These are phyloP conservation scores for Yamadazyma tumulicola DNA, from an alignment of 805 yeast genomes.

Conservation along the genomic window DNA sequence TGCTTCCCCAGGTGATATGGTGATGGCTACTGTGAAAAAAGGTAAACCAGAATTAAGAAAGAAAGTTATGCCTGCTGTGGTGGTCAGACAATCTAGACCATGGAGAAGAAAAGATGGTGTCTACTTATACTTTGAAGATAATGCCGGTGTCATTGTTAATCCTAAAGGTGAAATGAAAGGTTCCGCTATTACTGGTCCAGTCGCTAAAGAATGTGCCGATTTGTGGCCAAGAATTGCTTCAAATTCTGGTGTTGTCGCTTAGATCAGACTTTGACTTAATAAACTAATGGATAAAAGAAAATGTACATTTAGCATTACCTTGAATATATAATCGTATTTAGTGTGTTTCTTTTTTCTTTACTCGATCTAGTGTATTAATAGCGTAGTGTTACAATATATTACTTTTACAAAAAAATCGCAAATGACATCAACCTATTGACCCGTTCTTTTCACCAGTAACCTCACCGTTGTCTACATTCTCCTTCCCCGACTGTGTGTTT, in stretches of 20 bases:
- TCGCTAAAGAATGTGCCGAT: constrained; percentile 99
- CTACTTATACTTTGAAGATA: constrained; percentile 99
- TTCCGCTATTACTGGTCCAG: constrained; percentile 99
- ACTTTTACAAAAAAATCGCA: too few relatives aligned
- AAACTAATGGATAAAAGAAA: constrained; percentile 1
- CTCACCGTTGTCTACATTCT: too few relatives aligned
- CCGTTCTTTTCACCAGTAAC: too few relatives aligned
- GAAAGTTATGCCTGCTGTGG: constrained; percentile 99
- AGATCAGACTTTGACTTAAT: constrained; percentile 29
- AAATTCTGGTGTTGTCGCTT: constrained; percentile 99
- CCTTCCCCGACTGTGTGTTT: too few relatives aligned
- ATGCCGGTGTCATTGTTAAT: constrained; percentile 99
- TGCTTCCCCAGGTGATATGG: constrained; percentile 99
- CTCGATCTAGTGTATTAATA: not conserved
- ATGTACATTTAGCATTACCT: constrained; percentile 11
- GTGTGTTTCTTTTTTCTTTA: not conserved
- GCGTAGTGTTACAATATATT: too few relatives aligned
- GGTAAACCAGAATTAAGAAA: constrained; percentile 99
- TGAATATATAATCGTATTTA: constrained; percentile 8
- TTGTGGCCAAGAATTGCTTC: constrained; percentile 99
- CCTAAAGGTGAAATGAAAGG: constrained; percentile 99
- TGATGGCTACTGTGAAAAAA: constrained; percentile 98
- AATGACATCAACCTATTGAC: too few relatives aligned
- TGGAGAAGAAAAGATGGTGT: constrained; percentile 99
- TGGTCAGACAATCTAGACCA: constrained; percentile 98